A percentile compares a stretch with the other conserved stretches of the same genome.
Evolutionary conservation across 2,329 filamentous ascomycete genomes (phyloP).

Genomic region (Aaosphaeria arxii): DNA sequence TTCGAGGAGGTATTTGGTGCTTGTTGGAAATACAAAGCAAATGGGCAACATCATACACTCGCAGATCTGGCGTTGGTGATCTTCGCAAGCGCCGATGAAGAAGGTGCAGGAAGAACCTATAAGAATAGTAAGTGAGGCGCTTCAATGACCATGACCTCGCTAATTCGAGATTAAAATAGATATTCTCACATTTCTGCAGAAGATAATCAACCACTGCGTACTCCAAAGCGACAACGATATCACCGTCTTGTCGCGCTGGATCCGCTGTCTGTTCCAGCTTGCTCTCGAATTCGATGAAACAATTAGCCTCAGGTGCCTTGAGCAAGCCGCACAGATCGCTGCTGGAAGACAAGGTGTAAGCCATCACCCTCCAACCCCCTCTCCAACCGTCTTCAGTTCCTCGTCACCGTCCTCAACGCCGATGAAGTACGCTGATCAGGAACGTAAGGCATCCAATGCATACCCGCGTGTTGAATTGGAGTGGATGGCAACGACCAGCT

Average conservation of each 20-base stretch:
- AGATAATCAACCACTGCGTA: conserved; percentile 69
- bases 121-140: conserved; percentile 23
- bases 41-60: conserved; percentile 44
- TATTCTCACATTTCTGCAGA: conserved; percentile 48
- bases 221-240: conserved; percentile 55
- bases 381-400: conserved; percentile 5
- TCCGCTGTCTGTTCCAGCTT: conserved; percentile 72
- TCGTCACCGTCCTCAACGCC: conserved; percentile 11
- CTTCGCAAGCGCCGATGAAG: conserved; percentile 34
- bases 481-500: conserved; percentile 64
- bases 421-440: conserved; percentile 18
- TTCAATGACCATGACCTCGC: no score
- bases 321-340: conserved; percentile 54
- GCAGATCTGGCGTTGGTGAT: conserved; percentile 47
- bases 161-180: conserved; percentile 9
- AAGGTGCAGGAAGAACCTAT: conserved; percentile 23
- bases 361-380: neutral
- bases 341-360: conserved; percentile 25
- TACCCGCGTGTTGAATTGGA: conserved; percentile 70
- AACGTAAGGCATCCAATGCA: conserved; percentile 36
- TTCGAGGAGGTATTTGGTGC: conserved; percentile 59
- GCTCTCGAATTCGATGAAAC: conserved; percentile 57
- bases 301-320: conserved; percentile 59
- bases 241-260: conserved; percentile 67
- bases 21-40: conserved; percentile 33